Evolutionary conservation across 2,329 filamentous ascomycete genomes (phyloP), one percentile per base, ranked within the genome.

Genomic region (Cryphonectria japonica): DNA sequence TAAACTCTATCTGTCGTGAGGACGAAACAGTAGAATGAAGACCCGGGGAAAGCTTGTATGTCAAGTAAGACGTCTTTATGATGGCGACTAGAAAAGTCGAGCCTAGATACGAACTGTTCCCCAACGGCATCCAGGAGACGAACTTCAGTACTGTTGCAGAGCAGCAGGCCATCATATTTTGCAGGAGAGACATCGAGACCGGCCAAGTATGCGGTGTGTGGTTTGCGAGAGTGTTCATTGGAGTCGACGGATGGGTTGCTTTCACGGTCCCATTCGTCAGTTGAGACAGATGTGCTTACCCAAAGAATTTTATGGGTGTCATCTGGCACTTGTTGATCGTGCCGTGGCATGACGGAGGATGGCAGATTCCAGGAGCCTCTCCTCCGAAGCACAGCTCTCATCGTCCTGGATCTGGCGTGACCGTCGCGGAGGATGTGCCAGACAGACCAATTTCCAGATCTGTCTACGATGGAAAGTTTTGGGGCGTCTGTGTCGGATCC

Each of bases 401-500:
- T 74, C 11, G 76, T 79, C 41, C 77, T 81, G 29, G 80, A 78
- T 32, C 79, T 77, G 14, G 78, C 76, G 26, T 79, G 78, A 76
- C 73, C 76, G 43, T 70, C 82, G 68, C 81, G 82, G 16, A 75
- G 74, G 34, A 92, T 80, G 72, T 92, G 85, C 89, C 91, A 93
- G 4, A 93, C 79, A 60, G 83, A 89, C 92, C 92, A 95, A 70
- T 82, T 83, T 1, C 91, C 92, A 46, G 81, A 81, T 67, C 88
- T 83, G 75, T 94, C 91, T 26, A 94, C 83, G 37, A 94, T 82
- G 22, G 85, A 90, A 67, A 94, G 80, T 75, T 92, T 90, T 1
- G 88, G 85, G 22, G 83, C 80, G 71, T 84, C 87, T 78, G 81
- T 87, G 74, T 71, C 81, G 6, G 76, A 76, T 4, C 79, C 79